Percentiles rank a stretch among this genome's conserved stretches.
Evolutionary conservation across 202 grass and related monocot genomes (phyloP).

Genomic region (Musa balbisiana): DNA sequence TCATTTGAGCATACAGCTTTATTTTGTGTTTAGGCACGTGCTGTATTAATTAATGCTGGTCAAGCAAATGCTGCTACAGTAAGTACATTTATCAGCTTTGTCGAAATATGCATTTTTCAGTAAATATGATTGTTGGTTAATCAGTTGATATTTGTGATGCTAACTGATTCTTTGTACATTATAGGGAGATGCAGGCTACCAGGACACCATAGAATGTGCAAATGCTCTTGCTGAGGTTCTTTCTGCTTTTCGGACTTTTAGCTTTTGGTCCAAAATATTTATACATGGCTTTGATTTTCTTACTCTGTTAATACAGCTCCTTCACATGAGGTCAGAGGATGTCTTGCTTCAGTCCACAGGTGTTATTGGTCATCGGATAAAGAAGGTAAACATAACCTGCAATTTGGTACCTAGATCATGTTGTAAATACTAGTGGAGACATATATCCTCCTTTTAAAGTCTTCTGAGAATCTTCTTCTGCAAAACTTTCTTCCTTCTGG

Average conservation of each 20-base stretch:
- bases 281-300: slow-evolving; percentile 13
- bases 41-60: slow-evolving; percentile 86
- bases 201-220: slow-evolving; percentile 84
- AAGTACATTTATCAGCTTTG: slow-evolving; percentile 33
- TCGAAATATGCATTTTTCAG: not conserved
- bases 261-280: not conserved
- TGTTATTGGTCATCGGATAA: slow-evolving; percentile 96
- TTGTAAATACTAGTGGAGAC: slow-evolving; percentile 15
- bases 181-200: slow-evolving; percentile 87
- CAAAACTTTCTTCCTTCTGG: slow-evolving; percentile 5
- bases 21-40: slow-evolving; percentile 44
- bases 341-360: slow-evolving; percentile 93
- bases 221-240: slow-evolving; percentile 74
- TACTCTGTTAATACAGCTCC: slow-evolving; percentile 43
- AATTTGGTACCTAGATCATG: not conserved
- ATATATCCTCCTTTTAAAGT: not conserved
- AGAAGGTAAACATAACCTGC: slow-evolving; percentile 48
- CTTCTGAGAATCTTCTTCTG: slow-evolving; percentile 23
- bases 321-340: slow-evolving; percentile 50
- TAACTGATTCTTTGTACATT: not conserved
- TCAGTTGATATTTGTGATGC: slow-evolving; percentile 23
- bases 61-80: slow-evolving; percentile 99
- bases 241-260: not conserved
- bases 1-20: not conserved
- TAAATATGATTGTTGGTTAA: slow-evolving; percentile 6